Evolutionary conservation across 108 stramenopile genomes (phyloP).

Genomic region (Cyclotella sp.): DNA sequence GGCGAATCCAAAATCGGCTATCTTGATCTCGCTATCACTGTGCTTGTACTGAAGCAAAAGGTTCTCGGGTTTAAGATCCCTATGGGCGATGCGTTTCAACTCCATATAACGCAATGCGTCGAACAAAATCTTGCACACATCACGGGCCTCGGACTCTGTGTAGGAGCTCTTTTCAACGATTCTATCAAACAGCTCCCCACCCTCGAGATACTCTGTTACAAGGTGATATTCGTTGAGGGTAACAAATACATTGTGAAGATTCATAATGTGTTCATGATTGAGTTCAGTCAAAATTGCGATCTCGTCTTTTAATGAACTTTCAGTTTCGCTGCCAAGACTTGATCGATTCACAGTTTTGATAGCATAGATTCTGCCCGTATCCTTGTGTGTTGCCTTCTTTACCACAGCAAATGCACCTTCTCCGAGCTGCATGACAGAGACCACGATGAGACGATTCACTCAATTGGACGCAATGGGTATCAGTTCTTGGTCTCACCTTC

Average conservation of each 20-base stretch:
- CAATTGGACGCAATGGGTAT: background rate
- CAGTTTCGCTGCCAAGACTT: conserved; percentile 38
- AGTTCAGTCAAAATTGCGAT: conserved; percentile 66
- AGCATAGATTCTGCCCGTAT: conserved; percentile 52
- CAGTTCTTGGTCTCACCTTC: conserved; percentile 23
- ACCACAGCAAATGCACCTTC: conserved; percentile 79
- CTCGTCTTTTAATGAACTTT: conserved; percentile 63
- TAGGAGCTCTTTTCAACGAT: conserved; percentile 94
- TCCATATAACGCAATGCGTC: conserved; percentile 90
- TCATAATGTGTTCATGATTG: conserved; percentile 84
- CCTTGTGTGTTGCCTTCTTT: conserved; percentile 60
- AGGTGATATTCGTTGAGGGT: conserved; percentile 66
- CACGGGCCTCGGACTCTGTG: conserved; percentile 94
- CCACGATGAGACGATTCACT: background rate
- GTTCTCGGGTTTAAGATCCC: conserved; percentile 95
- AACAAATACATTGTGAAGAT: conserved; percentile 78
- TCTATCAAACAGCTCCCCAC: conserved; percentile 93
- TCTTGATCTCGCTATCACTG: conserved; percentile 93
- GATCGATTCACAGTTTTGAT: conserved; percentile 68
- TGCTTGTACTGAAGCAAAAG: conserved; percentile 70
- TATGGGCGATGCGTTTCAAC: conserved; percentile 79
- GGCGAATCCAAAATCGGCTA: conserved; percentile 99
- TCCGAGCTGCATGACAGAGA: conserved; percentile 46
- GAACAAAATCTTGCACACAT: conserved; percentile 84
- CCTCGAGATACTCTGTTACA: conserved; percentile 78